Evolutionary conservation across 352 stramenopile genomes (phyloP), one percentile per base, ranked within the genome.

Genomic region (Hyaloperonospora arabidopsidis): DNA sequence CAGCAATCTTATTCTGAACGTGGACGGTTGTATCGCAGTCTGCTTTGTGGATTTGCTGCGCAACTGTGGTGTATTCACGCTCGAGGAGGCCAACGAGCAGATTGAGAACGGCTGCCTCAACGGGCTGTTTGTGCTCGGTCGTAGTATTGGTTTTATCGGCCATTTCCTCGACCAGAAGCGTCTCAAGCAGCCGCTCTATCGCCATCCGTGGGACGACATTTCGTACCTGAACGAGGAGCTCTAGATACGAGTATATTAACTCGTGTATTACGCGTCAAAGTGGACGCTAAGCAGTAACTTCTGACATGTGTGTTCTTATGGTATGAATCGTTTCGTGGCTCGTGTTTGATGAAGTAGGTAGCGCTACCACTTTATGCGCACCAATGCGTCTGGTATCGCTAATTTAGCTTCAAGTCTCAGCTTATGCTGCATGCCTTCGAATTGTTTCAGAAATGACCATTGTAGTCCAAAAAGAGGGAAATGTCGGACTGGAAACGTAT

Each of bases 101-200:
- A 96, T 98, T 56, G 80, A 81, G 49, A 92, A 97, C 70, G 93
- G 95, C 41, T 98, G 92, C 65, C 79, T 98, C 39, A 98, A 98
- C 78, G 95, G 93, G 5, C 74, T 98, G 25, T 95, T 95, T 54
- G 83, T 93, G 63, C 69, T 91, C 10, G 83, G 81, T 44, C 76
- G 81, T 38, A 88, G 75, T 62, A 94, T 96, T 53, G 87, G 85
- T 55, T 96, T 95, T 70, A 96, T 96, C 59, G 93, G 95, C 14
- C 95, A 98, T 76, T 97, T 94, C 71, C 72, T 98, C 40, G 95
- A 98, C 79, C 95, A 98, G 72, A 98, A 98, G 80, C 83, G 95
- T 38, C 83, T 98, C 46, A 98, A 98, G 77, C 94, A 98, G 74
- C 89, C 89, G 45, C 75, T 98, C n/a, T 98, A 98, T 76, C 82